Evolutionary conservation across 306 rosid genomes (phyloP), one percentile per base, ranked within the genome.

Genomic region (Prunus armeniaca): DNA sequence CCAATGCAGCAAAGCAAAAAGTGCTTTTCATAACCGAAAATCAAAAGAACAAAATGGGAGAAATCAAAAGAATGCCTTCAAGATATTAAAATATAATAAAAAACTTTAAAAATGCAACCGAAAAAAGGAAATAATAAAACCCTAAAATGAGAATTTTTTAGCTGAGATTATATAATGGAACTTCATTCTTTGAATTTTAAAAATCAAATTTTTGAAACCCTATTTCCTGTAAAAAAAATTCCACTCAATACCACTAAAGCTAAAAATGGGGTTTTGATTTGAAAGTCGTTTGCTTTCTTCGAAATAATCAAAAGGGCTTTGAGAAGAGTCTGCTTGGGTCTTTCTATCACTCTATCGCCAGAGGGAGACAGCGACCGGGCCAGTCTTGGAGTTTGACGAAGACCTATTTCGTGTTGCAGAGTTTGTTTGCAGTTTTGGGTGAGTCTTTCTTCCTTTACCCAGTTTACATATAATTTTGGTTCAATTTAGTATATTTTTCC

Each of bases 381-480:
- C 22, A 15, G 43, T 9, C 73, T 3, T 28, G 17, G 24, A 67
- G 52, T 20, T 22, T 22, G 41, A 72, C 25, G 8, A 24, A 32
- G 76, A 56, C 65, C 66, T 9, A 41, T 45, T 2, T 2, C 76
- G 10, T 3, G 9, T 41, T 22, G 66, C 66, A 13, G 66, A 55
- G 22, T 6, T 71, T 38, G 62, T 54, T 32, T 51, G 20, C 65
- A 15, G 49, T 72, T 61, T 61, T 17, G 69, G 77, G 77, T 61
- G 30, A 61, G 77, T 61, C 60, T 17, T 12, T 0, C 72, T 67
- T n/a, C 30, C 57, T 3, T 32, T 38, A 5, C 65, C 51, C 63
- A 0, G 25, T 38, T 38, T 54, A 30, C 50, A 14, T 8, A 63
- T 72, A 22, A 22, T 38, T 57, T 56, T 57, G 47, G 66, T 38